phyloP scores from a whole-genome alignment of 2,329 filamentous ascomycete species.

The Aspergillus floridensis region DNA sequence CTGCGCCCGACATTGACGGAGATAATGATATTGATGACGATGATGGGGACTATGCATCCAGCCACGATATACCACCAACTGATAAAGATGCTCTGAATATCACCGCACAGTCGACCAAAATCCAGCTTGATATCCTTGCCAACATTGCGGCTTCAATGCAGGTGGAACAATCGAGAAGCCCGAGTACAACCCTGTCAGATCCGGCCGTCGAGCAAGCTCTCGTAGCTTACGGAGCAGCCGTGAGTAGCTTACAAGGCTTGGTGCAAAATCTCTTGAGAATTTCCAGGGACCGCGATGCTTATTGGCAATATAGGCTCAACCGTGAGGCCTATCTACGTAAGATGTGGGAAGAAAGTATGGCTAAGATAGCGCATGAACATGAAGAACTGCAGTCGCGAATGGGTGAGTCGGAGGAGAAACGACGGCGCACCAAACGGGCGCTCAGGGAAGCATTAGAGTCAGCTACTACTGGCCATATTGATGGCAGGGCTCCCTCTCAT shows the following conservation, averaged over 20 bases:
- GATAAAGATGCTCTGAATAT: slow-evolving; percentile 96
- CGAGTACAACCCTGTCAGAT: slow-evolving; percentile 71
- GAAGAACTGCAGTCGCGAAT: slow-evolving; percentile 85
- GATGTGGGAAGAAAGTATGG: slow-evolving; percentile 99
- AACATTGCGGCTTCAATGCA: slow-evolving; percentile 82
- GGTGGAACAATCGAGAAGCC: slow-evolving; percentile 66
- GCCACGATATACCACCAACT: slow-evolving; percentile 67
- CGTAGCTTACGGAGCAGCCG: slow-evolving; percentile 81
- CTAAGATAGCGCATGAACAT: slow-evolving; percentile 89
- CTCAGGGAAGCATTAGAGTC: slow-evolving; percentile 78
- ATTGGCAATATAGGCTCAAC: slow-evolving; percentile 94
- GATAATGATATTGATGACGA: slow-evolving; percentile 69
- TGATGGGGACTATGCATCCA: slow-evolving; percentile 77
- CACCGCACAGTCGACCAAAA: slow-evolving; percentile 87
- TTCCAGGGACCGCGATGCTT: slow-evolving; percentile 87
- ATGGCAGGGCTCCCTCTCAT: slow-evolving; percentile 28
- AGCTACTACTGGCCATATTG: slow-evolving; percentile 40
- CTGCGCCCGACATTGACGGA: slow-evolving; percentile 58
- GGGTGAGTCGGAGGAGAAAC: slow-evolving; percentile 85
- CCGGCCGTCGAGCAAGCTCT: slow-evolving; percentile 73
- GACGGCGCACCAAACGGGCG: slow-evolving; percentile 83
- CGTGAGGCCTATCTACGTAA: slow-evolving; percentile 86
- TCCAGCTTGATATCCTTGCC: slow-evolving; percentile 87
- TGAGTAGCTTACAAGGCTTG: slow-evolving; percentile 79
- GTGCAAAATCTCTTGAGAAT: slow-evolving; percentile 87